phyloP scores from a whole-genome alignment of 108 stramenopile species.

The Skeletonema grethae region DNA sequence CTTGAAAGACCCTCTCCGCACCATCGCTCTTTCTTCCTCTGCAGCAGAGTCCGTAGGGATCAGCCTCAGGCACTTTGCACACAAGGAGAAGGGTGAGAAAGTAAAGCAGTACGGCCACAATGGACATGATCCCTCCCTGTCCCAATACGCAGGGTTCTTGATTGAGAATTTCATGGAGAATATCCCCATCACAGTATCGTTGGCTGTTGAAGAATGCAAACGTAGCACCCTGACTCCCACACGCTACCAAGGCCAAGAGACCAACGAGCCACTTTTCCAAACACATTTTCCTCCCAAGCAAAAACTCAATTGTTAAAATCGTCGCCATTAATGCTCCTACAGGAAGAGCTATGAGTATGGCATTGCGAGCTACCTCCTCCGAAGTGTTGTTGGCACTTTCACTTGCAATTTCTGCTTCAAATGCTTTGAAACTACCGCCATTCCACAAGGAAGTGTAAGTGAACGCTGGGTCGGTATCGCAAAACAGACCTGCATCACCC shows the following conservation, averaged over 20 bases:
- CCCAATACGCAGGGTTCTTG: conserved; percentile 30
- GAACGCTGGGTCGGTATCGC: conserved; percentile 11
- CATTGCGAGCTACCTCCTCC: conserved; percentile 33
- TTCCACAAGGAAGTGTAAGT: conserved; percentile 23
- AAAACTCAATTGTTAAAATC: conserved; percentile 17
- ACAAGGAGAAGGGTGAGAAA: conserved; percentile 19
- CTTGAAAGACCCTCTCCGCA: conserved; percentile 4
- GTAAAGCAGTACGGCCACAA: conserved; percentile 24
- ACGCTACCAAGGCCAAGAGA: conserved; percentile 18
- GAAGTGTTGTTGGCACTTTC: conserved; percentile 31
- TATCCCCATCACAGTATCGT: conserved; percentile 41
- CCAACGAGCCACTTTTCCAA: conserved; percentile 29
- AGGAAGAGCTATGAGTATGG: conserved; percentile 6
- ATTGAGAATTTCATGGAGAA: conserved; percentile 36
- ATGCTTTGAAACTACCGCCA: conserved; percentile 8
- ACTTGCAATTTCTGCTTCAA: conserved; percentile 12
- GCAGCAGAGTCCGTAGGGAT: conserved; percentile 31
- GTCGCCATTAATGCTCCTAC: conserved; percentile 19
- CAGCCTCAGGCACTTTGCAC: conserved; percentile 26
- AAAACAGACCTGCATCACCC: conserved; percentile 34
- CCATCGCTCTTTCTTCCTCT: conserved; percentile 6
- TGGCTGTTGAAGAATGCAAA: conserved; percentile 42
- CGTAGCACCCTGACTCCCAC: conserved; percentile 25
- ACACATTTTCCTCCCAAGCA: conserved; percentile 29
- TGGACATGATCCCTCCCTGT: conserved; percentile 14